Conservation (phyloP, 192 early-diverging fungal species). For the Mortierella claussenii region DNA sequence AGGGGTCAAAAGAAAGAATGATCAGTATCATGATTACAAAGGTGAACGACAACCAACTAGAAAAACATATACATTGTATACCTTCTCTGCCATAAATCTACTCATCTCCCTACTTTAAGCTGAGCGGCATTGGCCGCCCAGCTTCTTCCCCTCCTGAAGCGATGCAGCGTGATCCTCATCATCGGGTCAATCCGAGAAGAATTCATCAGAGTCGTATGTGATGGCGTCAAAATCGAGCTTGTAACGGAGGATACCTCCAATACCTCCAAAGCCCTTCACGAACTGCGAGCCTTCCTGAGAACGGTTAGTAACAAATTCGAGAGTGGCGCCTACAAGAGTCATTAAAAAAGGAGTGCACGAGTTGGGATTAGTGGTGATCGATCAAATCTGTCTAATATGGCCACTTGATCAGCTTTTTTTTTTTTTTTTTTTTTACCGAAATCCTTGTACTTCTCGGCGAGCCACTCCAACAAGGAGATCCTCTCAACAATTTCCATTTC, state of each 20-base stretch:
- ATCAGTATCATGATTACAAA: neutral
- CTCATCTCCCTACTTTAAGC: conserved; percentile 37
- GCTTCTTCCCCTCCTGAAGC: conserved; percentile 55
- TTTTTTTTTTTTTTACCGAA: too few relatives aligned
- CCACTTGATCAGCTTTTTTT: too few relatives aligned
- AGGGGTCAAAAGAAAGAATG: neutral
- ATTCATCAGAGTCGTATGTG: conserved; percentile 70
- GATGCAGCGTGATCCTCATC: conserved; percentile 54
- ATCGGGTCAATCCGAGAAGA: conserved; percentile 65
- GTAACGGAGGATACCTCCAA: conserved; percentile 96
- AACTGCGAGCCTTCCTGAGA: conserved; percentile 98
- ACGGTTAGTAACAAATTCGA: conserved; percentile 97
- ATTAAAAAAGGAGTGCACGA: neutral
- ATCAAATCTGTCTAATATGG: too few relatives aligned
- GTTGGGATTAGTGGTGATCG: too few relatives aligned
- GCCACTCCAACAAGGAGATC: conserved; percentile 93
- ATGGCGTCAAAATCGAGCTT: conserved; percentile 86
- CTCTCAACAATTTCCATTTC: conserved; percentile 88
- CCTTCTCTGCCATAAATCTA: conserved; percentile 42
- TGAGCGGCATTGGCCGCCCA: conserved; percentile 40
- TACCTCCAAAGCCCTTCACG: conserved; percentile 98
- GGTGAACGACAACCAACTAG: neutral
- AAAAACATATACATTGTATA: conserved; percentile 1
- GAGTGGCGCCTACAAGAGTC: conserved; percentile 64
- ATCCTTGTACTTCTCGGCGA: conserved; percentile 97